phyloP scores from a whole-genome alignment of 345 rosid species.

The Salix suchowensis region DNA sequence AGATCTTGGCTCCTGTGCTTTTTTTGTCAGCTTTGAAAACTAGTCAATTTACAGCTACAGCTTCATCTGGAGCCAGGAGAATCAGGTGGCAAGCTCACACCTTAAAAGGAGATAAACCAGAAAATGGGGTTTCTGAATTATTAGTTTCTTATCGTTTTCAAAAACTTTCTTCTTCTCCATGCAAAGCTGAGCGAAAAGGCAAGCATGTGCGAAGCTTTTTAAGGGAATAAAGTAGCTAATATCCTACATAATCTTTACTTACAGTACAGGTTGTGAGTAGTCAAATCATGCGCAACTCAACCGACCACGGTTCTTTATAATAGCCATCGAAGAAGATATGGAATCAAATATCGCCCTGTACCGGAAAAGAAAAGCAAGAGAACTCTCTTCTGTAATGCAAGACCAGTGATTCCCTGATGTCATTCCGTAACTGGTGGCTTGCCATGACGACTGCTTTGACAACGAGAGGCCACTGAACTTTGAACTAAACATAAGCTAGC shows the following conservation, averaged over 20 bases:
- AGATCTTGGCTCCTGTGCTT: slow-evolving; percentile 36
- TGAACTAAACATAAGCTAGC: background rate
- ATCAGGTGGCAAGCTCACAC: background rate
- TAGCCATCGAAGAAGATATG: background rate
- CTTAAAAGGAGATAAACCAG: slow-evolving; percentile 10
- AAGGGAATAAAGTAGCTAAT: background rate
- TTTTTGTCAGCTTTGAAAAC: slow-evolving; percentile 32
- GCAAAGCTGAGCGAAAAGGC: background rate
- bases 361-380: background rate
- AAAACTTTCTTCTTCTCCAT: slow-evolving; percentile 11
- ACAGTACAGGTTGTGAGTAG: slow-evolving; percentile 26
- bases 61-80: slow-evolving; percentile 3
- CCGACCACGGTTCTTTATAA: background rate
- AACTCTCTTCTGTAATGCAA: background rate
- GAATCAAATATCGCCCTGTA: background rate
- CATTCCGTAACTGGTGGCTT: background rate
- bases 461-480: background rate
- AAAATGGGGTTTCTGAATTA: background rate
- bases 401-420: background rate
- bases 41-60: slow-evolving; percentile 24
- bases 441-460: background rate
- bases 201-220: background rate
- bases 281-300: slow-evolving; percentile 28
- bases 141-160: background rate
- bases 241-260: slow-evolving; percentile 20